These are phyloP conservation scores for Boletus huronensis DNA, from an alignment of 768 basidiomycete species.

Conservation along the genomic window DNA sequence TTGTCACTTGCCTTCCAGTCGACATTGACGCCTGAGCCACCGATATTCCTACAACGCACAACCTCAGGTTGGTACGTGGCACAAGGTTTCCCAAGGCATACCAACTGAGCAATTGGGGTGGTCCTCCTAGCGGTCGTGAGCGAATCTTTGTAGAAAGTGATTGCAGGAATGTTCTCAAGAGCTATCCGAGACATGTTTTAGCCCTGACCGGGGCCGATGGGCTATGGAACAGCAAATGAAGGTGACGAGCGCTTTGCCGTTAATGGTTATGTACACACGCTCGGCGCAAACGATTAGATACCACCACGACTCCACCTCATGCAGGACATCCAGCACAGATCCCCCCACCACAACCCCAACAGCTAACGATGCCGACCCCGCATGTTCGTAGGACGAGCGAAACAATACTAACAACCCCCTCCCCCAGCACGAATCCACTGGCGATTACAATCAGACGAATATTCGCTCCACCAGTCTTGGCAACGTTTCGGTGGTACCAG, in stretches of 20 bases:
- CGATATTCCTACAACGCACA: slow-evolving; percentile 78
- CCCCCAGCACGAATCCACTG: slow-evolving; percentile 93
- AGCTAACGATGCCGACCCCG: slow-evolving; percentile 74
- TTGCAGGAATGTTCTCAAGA: slow-evolving; percentile 65
- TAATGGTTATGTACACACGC: slow-evolving; percentile 10
- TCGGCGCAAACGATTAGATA: neutral
- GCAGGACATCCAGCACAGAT: slow-evolving; percentile 67
- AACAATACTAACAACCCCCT: slow-evolving; percentile 85
- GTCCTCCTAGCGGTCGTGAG: slow-evolving; percentile 66
- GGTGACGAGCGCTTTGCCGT: slow-evolving; percentile 3
- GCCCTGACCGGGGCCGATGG: neutral
- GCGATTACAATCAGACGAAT: slow-evolving; percentile 84
- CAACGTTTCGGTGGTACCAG: slow-evolving; percentile 52
- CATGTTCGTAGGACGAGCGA: slow-evolving; percentile 69
- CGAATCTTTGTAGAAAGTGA: slow-evolving; percentile 74
- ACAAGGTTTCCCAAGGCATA: slow-evolving; percentile 79
- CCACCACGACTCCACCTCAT: slow-evolving; percentile 12
- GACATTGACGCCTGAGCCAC: slow-evolving; percentile 72
- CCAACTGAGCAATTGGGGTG: slow-evolving; percentile 69
- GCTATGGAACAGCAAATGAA: neutral
- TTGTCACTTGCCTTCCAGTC: slow-evolving; percentile 78
- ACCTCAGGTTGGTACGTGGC: slow-evolving; percentile 75
- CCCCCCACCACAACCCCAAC: slow-evolving; percentile 81
- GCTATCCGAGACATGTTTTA: slow-evolving; percentile 61
- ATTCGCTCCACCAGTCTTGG: slow-evolving; percentile 49